Base-by-base conservation (phyloP, 1,284 basidiomycete genomes). In the Trichosporon sp. region DNA sequence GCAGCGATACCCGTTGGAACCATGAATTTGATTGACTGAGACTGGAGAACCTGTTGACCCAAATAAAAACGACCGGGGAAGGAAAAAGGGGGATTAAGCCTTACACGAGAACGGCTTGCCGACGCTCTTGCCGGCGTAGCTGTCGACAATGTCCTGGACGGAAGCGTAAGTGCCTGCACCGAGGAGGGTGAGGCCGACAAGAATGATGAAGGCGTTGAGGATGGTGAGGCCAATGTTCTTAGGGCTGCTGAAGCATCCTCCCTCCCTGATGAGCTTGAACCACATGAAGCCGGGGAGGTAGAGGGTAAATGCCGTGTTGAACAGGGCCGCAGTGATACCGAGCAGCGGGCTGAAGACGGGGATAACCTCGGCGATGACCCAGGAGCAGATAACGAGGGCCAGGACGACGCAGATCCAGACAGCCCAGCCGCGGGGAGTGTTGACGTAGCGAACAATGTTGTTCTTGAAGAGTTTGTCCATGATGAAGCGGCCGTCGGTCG, bases 341-440 rank as follows among this genome's bases (percentile, higher is more conserved):
- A 82, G 70, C 16, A 83, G 73, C 26, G 76, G 72, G 38, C 74
- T 75, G 74, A 81, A 80, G 73, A 83, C 78, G 14, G 79, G 78
- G 65, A 82, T 80, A 16, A 76, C 77, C 72, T 74, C 71, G 59
- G 73, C 71, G 32, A 74, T 64, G 54, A 74, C 31, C 40, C 65
- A 74, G 0, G 73, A 71, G 26, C 69, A 61, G 54, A 72, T 40
- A 19, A 51, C 65, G 48, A 59, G 35, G 40, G 63, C 35, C 7
- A 19, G 35, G 35, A 70, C 67, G 38, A 69, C 48, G 1, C 84
- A 80, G 38, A 87, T 79, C 89, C 90, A 91, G 2, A 85, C 83
- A 14, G 79, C 74, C 46, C 79, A 75, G n/a, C 86, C 85, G n/a
- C 32, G 48, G 26, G 54, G 19, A 14, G 70, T 69, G 48, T 80